Evolutionary conservation across 2,329 filamentous ascomycete species (phyloP), one percentile per base, ranked within the genome.

Genomic region (Tolypocladium paradoxum): DNA sequence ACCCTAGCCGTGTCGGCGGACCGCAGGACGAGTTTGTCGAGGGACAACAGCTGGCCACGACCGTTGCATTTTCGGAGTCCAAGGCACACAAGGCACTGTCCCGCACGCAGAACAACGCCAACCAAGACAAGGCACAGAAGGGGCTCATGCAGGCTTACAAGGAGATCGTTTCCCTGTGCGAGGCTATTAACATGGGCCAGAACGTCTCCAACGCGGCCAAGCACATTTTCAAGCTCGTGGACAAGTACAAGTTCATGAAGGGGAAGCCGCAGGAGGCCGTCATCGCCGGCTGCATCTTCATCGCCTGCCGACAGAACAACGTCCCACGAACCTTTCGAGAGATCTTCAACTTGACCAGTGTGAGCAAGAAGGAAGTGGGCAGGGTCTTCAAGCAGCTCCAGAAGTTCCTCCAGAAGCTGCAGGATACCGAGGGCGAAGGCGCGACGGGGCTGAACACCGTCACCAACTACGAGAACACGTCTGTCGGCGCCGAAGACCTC

Each of bases 1-100:
- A 99, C 61, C 93, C 95, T 5, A 96, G 90, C 55, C 93, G 93
- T 90, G 92, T 99, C 59, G 93, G 93, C 75, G 93, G 97, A 62
- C 88, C 87, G 6, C 85, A 87, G 56, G 96, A 97, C 65, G 86
- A 89, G 52, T 83, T 99, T 45, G 79, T 96, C 54, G 90, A 95
- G 64, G 91, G 90, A 53, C 87, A 90, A 58, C 90, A 96, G 72
- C 83, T 96, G 47, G 84, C 91, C 65, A 96, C 91, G 6, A 84
- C 80, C 58, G 95, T 97, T 60, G 88, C 88, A 49, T 95, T 88
- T 65, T 87, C 85, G 54, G 89, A 92, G 51, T 83, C 82, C 57
- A 82, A 79, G 57, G 78, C 82, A 56, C 79, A 84, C 57, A 84
- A 82, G 68, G 89, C 91, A 60, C 76, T 96, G 45, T 84, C 88